Evolutionary conservation across 768 basidiomycete genomes (phyloP).

Genomic region (Mycena metata): DNA sequence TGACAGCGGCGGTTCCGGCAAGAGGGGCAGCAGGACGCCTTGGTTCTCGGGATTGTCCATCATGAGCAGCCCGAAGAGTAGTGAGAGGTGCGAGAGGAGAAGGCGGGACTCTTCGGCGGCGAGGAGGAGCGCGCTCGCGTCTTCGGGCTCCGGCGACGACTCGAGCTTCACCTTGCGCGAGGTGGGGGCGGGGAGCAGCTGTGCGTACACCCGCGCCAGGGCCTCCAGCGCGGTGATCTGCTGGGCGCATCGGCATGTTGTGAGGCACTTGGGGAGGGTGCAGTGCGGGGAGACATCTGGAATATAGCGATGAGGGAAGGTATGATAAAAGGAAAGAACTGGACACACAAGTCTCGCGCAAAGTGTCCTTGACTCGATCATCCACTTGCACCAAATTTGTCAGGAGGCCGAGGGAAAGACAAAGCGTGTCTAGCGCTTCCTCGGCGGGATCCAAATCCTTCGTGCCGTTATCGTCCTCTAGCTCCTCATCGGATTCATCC

Average conservation of each 20-base stretch:
- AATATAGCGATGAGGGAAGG: neutral
- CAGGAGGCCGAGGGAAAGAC: conserved; percentile 80
- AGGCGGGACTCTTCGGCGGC: conserved; percentile 61
- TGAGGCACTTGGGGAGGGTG: conserved; percentile 62
- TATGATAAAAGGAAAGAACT: neutral
- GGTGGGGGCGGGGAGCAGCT: conserved; percentile 45
- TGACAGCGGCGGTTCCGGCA: conserved; percentile 40
- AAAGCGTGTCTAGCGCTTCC: conserved; percentile 75
- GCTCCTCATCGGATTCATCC: conserved; percentile 32
- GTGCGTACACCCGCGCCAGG: conserved; percentile 63
- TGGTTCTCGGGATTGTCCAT: conserved; percentile 54
- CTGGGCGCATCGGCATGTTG: conserved; percentile 65
- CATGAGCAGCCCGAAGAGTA: conserved; percentile 76
- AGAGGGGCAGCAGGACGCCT: conserved; percentile 47
- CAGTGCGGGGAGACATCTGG: conserved; percentile 51
- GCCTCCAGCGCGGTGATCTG: conserved; percentile 63
- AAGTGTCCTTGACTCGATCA: conserved; percentile 59
- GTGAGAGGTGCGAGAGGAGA: conserved; percentile 79
- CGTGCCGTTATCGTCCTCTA: conserved; percentile 18
- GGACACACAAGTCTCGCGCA: conserved; percentile 65
- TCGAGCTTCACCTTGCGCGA: conserved; percentile 43
- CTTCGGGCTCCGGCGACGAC: conserved; percentile 42
- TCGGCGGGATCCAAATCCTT: conserved; percentile 46
- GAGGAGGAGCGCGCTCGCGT: conserved; percentile 37
- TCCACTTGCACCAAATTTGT: conserved; percentile 80